These are phyloP conservation scores for Paragyromitra xinjiangensis DNA, from an alignment of 495 filamentous ascomycete genomes.

Conservation along the genomic window DNA sequence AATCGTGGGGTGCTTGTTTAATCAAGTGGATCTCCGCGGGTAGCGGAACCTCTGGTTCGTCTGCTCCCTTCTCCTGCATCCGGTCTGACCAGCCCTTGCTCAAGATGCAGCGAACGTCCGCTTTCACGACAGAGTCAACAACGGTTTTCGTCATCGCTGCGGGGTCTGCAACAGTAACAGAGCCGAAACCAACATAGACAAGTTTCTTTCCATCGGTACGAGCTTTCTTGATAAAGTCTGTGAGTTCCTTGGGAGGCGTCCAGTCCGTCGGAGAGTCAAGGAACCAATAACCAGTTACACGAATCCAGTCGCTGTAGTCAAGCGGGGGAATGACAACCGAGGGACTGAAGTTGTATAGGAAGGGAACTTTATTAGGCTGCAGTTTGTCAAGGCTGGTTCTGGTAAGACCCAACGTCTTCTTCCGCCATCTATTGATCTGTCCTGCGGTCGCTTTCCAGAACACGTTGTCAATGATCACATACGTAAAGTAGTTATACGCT, in stretches of 20 bases:
- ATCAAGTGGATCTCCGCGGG: slow-evolving; percentile 87
- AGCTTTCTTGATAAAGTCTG: slow-evolving; percentile 81
- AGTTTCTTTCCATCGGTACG: slow-evolving; percentile 85
- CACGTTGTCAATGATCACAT: slow-evolving; percentile 95
- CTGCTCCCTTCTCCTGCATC: slow-evolving; percentile 63
- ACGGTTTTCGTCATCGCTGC: slow-evolving; percentile 86
- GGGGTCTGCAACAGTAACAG: slow-evolving; percentile 92
- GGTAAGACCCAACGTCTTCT: slow-evolving; percentile 77
- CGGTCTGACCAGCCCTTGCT: slow-evolving; percentile 99
- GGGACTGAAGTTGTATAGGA: slow-evolving; percentile 96
- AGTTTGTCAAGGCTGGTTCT: slow-evolving; percentile 87
- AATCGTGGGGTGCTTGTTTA: slow-evolving; percentile 91
- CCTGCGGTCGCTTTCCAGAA: slow-evolving; percentile 94
- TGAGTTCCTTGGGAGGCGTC: slow-evolving; percentile 77
- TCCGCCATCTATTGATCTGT: slow-evolving; percentile 93
- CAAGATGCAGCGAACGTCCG: slow-evolving; percentile 92
- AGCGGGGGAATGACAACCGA: slow-evolving; percentile 89
- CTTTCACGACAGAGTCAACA: slow-evolving; percentile 87
- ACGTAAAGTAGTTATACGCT: slow-evolving; percentile 91
- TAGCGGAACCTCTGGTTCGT: slow-evolving; percentile 72
- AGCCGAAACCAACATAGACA: slow-evolving; percentile 97
- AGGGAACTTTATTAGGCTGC: slow-evolving; percentile 95
- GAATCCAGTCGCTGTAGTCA: slow-evolving; percentile 97
- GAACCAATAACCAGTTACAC: slow-evolving; percentile 98
- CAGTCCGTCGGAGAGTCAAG: slow-evolving; percentile 75